Conservation (phyloP, 371 early-diverging fungal species). For the Mucor piriformis region DNA sequence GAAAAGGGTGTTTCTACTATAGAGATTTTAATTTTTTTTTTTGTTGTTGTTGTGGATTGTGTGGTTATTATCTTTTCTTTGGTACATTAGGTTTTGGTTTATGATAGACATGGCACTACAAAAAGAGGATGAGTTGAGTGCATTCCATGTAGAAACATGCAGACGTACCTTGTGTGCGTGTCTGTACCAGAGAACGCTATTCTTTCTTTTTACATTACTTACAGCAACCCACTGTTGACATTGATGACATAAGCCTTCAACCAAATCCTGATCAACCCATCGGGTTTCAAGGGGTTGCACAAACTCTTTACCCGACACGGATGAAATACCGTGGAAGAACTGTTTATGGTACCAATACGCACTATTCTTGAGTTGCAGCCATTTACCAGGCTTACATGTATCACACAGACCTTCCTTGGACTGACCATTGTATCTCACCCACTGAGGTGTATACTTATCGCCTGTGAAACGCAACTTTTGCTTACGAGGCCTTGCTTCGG, state of each 20-base stretch:
- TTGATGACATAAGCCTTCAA: slow-evolving; percentile 89
- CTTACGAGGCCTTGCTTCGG: slow-evolving; percentile 62
- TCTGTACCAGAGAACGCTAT: slow-evolving; percentile 86
- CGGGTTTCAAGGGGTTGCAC: slow-evolving; percentile 75
- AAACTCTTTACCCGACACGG: slow-evolving; percentile 83
- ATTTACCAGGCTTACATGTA: slow-evolving; percentile 83
- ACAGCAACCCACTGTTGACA: slow-evolving; percentile 87
- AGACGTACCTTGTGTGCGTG: slow-evolving; percentile 90
- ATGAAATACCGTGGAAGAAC: slow-evolving; percentile 91
- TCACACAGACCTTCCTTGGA: slow-evolving; percentile 90
- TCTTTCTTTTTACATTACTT: slow-evolving; percentile 75
- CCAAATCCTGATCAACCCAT: slow-evolving; percentile 63
- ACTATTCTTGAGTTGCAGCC: slow-evolving; percentile 92
- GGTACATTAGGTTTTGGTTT: slow-evolving; percentile 66
- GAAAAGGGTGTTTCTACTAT: no score
- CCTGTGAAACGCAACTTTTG: slow-evolving; percentile 75
- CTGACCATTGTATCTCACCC: slow-evolving; percentile 82
- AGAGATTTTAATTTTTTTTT: slow-evolving; percentile 4
- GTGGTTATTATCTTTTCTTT: slow-evolving; percentile 21
- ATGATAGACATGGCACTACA: slow-evolving; percentile 82
- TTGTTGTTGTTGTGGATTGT: background rate
- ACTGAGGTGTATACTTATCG: slow-evolving; percentile 88
- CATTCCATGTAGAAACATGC: no score
- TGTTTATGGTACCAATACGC: slow-evolving; percentile 97
- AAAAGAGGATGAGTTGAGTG: background rate